Evolutionary conservation across 192 early-diverging fungal species (phyloP), one percentile per base, ranked within the genome.

Genomic region (Entophlyctis luteolus): DNA sequence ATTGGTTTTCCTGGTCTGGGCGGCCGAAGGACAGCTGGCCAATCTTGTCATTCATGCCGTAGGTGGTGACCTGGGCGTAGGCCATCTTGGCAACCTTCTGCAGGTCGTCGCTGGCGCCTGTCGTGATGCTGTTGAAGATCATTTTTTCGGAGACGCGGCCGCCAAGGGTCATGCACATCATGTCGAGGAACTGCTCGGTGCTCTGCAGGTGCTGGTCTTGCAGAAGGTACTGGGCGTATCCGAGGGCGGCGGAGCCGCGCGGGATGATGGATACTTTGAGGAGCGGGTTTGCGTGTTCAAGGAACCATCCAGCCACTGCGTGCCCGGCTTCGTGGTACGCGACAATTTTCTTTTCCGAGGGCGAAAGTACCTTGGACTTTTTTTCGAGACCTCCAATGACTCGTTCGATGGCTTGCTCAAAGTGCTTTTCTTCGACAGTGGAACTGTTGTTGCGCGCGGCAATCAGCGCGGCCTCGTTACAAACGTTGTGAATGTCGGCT

Each of bases 241-340:
- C 97, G 16, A 99, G 86, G 16, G 97, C 97, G 22, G 87, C 95
- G 32, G 86, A 78, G 32, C 97, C 95, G 66, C 97, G 89, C 34
- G 97, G 97, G 72, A 99, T 99, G 71, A 99, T 98, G 52, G 93
- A 94, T 4, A 99, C 97, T 81, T 97, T 97, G 48, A 99, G 81
- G 50, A 99, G 77, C 20, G 97, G 97, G 78, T 96, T 91, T 0
- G 97, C 94, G 65, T 95, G 88, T 65, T 95, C 84, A 58, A 99
- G 81, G 72, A 92, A 99, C 97, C 97, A 99, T 32, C 97, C 97
- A 18, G 89, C 92, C 56, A 99, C 93, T 29, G 97, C 97, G 72
- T 99, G 97, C 0, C 97, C 97, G 14, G 97, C 97, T 82, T 99
- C 97, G 77, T 99, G 97, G 77, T 99, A 95, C 10, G 97, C 97